Conservation (phyloP, 192 early-diverging fungal genomes). For the Backusella westeae region DNA sequence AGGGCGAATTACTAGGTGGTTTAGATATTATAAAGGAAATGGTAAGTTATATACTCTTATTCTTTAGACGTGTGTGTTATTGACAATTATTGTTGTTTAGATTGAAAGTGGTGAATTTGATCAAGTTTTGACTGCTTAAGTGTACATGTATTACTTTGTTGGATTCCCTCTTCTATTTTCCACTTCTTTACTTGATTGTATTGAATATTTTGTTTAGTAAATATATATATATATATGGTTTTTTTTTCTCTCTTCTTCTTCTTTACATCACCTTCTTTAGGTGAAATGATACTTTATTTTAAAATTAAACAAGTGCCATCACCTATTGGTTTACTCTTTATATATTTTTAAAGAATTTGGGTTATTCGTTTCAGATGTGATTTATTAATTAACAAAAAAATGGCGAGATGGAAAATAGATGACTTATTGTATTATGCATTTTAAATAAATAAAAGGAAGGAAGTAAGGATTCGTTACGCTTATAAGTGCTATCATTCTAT, state of each 20-base stretch:
- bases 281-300: not conserved
- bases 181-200: not conserved
- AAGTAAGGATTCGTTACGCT: no score
- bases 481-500: not conserved
- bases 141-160: not conserved
- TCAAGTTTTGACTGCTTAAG: conserved; percentile 54
- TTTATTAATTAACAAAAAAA: not conserved
- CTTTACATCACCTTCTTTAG: not conserved
- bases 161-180: not conserved
- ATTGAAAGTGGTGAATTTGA: conserved; percentile 65
- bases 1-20: conserved; percentile 91
- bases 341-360: not conserved
- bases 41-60: conserved; percentile 38
- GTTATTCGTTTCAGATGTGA: not conserved
- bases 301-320: not conserved
- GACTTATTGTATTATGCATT: not conserved
- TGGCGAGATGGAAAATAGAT: not conserved
- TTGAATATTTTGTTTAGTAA: not conserved
- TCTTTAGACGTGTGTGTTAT: not conserved
- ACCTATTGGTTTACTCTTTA: not conserved
- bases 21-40: conserved; percentile 95
- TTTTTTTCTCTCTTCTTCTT: not conserved
- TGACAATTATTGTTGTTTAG: not conserved
- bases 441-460: not conserved
- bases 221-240: not conserved